Evolutionary conservation across 495 filamentous ascomycete species (phyloP).

Genomic region (Talaromyces proteolyticus): DNA sequence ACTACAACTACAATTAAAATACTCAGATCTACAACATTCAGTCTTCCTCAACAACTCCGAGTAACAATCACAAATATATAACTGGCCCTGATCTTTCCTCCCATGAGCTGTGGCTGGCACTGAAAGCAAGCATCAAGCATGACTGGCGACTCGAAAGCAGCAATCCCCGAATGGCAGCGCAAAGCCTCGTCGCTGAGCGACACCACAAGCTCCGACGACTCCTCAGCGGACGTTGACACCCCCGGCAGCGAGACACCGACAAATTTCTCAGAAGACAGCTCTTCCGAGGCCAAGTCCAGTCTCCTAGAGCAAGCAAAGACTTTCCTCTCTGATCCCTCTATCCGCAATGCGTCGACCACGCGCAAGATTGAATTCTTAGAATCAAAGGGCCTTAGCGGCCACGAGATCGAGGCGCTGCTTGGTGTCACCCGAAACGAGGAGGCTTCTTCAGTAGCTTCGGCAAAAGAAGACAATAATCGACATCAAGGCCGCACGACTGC

Average conservation of each 20-base stretch:
- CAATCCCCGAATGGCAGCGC: constrained; percentile 46
- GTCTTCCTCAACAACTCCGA: no score
- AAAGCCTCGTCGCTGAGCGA: constrained; percentile 19
- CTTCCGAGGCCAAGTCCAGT: constrained; percentile 19
- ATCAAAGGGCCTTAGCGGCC: constrained; percentile 64
- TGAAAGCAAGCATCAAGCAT: constrained; percentile 16
- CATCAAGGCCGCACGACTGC: no score
- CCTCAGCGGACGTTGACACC: constrained; percentile 15
- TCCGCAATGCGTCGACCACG: constrained; percentile 61
- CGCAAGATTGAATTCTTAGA: constrained; percentile 74
- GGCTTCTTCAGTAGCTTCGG: constrained; percentile 12
- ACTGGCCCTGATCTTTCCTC: no score
- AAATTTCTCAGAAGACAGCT: not conserved
- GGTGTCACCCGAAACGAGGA: constrained; percentile 37
- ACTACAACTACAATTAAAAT: not conserved
- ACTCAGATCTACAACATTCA: no score
- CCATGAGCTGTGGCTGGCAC: not conserved
- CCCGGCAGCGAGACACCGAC: constrained; percentile 9
- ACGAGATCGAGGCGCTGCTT: constrained; percentile 65
- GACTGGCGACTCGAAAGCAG: constrained; percentile 27
- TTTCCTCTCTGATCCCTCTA: constrained; percentile 77
- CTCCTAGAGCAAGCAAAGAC: constrained; percentile 65
- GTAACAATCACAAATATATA: no score
- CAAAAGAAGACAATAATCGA: constrained; percentile 10
- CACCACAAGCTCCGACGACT: constrained; percentile 19